Evolutionary conservation across 106 monocot genomes (phyloP).

Genomic region (Acanthochlamys bracteata): DNA sequence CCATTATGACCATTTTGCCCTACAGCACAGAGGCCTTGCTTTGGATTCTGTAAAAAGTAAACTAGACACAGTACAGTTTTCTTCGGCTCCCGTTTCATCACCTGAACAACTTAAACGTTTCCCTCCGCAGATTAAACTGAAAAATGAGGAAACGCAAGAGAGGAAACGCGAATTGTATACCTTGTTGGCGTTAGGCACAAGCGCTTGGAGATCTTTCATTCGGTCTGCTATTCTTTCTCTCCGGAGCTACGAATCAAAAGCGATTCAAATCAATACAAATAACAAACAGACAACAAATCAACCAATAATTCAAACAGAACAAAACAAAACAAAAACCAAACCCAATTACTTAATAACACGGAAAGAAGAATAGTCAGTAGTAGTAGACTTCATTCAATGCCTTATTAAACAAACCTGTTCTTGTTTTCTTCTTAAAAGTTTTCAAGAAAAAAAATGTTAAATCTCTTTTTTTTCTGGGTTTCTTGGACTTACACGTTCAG

Average conservation of each 20-base stretch:
- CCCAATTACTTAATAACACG: not conserved
- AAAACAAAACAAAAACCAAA: not conserved
- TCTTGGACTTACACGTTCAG: conserved; percentile 61
- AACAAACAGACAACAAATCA: not conserved
- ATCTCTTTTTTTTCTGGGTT: not conserved
- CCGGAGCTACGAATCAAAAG: conserved; percentile 40
- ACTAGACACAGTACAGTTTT: too few relatives aligned
- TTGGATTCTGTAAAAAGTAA: too few relatives aligned
- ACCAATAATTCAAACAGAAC: not conserved
- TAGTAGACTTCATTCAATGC: conserved; percentile 18
- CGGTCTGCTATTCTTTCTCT: conserved; percentile 86
- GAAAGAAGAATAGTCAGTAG: not conserved
- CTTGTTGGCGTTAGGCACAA: conserved; percentile 89
- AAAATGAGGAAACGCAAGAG: not conserved
- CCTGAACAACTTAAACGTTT: too few relatives aligned
- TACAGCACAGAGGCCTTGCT: too few relatives aligned
- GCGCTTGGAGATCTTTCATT: conserved; percentile 82
- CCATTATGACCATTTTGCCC: not conserved
- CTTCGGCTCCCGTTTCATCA: too few relatives aligned
- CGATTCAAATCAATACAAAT: not conserved
- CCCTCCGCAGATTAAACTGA: too few relatives aligned
- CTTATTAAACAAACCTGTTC: too few relatives aligned
- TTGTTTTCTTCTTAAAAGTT: not conserved
- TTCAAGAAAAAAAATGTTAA: not conserved
- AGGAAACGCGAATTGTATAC: conserved; percentile 8